Conservation (phyloP, 192 early-diverging fungal species). For the Mortierella hygrophila region DNA sequence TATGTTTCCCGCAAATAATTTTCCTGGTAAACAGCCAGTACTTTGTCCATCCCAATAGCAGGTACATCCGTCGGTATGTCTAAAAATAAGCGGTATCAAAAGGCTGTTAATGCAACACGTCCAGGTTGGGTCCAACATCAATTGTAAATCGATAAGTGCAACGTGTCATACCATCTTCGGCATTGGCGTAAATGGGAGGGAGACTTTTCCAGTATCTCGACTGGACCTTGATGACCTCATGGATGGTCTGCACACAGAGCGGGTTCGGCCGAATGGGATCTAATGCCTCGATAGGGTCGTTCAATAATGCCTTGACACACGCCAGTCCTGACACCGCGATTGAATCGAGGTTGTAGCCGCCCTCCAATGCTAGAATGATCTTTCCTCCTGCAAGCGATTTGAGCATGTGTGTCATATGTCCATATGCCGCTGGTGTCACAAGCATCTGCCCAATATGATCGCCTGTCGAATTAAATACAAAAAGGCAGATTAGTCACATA, state of each 20-base stretch:
- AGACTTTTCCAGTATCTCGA: constrained; percentile 63
- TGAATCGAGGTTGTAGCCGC: constrained; percentile 88
- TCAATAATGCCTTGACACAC: constrained; percentile 80
- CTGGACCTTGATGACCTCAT: constrained; percentile 62
- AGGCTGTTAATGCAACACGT: background rate
- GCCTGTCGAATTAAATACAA: constrained; percentile 32
- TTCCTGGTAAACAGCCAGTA: constrained; percentile 20
- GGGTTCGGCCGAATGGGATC: constrained; percentile 55
- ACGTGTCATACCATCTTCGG: constrained; percentile 40
- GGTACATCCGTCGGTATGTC: constrained; percentile 2
- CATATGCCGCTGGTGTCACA: constrained; percentile 86
- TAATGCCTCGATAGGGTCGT: constrained; percentile 64
- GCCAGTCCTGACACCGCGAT: constrained; percentile 81
- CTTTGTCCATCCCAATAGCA: constrained; percentile 10
- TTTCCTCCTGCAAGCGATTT: constrained; percentile 77
- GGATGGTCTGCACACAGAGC: constrained; percentile 60
- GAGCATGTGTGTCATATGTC: constrained; percentile 89
- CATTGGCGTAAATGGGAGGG: constrained; percentile 44
- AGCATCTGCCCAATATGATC: constrained; percentile 90
- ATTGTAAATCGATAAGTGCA: background rate
- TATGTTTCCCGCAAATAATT: constrained; percentile 24
- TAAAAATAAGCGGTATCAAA: background rate
- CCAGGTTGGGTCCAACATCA: background rate
- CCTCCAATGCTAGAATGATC: constrained; percentile 90
- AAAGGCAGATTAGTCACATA: background rate